A percentile compares a stretch with the other conserved stretches of the same genome.
Conservation (phyloP, 192 early-diverging fungal species). For the Linnemannia schmuckeri region DNA sequence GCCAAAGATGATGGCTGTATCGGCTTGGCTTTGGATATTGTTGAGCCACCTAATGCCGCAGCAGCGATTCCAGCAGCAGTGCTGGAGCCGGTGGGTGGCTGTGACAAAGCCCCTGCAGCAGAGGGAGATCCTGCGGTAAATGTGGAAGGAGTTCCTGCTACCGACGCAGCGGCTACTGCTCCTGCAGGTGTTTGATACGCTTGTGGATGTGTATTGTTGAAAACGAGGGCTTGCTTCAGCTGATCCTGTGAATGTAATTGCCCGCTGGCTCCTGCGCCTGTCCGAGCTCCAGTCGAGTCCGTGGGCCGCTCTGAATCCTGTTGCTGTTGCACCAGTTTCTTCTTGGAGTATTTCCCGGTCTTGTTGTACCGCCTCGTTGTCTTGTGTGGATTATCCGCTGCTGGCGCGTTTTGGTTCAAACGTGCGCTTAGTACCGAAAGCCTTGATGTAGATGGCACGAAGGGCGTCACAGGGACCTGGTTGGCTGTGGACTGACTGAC, state of each 20-base stretch:
- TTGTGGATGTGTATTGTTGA: conserved; percentile 21
- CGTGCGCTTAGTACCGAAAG: background rate
- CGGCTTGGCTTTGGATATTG: background rate
- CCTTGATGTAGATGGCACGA: background rate
- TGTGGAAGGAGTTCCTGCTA: background rate
- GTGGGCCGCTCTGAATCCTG: background rate
- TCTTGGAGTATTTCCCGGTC: conserved; percentile 74
- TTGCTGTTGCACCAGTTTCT: conserved; percentile 51
- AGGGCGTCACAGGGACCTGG: background rate
- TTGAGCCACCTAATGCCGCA: background rate
- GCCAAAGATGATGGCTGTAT: background rate
- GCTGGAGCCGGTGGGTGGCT: background rate
- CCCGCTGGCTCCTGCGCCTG: background rate
- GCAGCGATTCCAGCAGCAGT: background rate
- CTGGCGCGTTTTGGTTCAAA: background rate
- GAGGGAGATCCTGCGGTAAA: background rate
- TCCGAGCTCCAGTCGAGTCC: background rate
- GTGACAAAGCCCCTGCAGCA: background rate
- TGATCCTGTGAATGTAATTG: background rate
- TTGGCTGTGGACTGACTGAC: background rate
- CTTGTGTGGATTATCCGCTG: conserved; percentile 43
- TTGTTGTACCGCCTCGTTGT: conserved; percentile 69
- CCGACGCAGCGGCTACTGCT: background rate
- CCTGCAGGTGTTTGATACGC: conserved; percentile 22
- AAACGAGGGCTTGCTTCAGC: conserved; percentile 1